A percentile compares a stretch with the other conserved stretches of the same genome.
These are phyloP conservation scores for Centella asiatica DNA, from an alignment of 129 eudicot genomes.

Conservation along the genomic window DNA sequence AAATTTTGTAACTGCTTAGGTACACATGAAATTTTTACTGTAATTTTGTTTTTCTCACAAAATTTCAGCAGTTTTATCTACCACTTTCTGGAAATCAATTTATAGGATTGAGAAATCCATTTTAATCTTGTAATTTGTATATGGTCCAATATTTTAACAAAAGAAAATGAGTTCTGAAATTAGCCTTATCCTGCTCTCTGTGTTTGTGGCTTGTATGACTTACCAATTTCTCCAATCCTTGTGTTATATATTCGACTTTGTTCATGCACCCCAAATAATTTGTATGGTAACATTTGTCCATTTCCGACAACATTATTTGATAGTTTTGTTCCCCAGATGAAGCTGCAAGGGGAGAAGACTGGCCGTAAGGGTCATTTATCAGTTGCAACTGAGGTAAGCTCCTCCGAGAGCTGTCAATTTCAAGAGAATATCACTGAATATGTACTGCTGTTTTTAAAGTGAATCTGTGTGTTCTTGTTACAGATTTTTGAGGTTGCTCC, in stretches of 20 bases:
- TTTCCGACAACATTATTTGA: neutral
- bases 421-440: neutral
- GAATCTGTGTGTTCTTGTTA: neutral
- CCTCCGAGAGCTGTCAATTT: neutral
- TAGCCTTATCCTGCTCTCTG: too few species aligned
- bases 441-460: neutral
- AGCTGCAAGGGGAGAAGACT: slow-evolving; percentile 88
- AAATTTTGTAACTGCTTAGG: neutral
- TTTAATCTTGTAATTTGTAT: too few species aligned
- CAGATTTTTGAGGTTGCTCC: slow-evolving; percentile 98
- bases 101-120: too few species aligned
- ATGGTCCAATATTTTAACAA: too few species aligned
- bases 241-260: neutral
- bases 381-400: slow-evolving; percentile 88
- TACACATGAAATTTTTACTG: neutral
- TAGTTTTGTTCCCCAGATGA: slow-evolving; percentile 41
- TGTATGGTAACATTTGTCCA: too few species aligned
- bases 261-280: neutral
- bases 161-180: too few species aligned
- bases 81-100: too few species aligned
- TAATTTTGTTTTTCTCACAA: too few species aligned
- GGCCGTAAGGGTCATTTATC: slow-evolving; percentile 96
- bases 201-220: too few species aligned
- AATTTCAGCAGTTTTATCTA: too few species aligned
- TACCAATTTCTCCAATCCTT: too few species aligned